Conservation (phyloP, 1,139 yeast species). For the Saccharomyces pastorianus region DNA sequence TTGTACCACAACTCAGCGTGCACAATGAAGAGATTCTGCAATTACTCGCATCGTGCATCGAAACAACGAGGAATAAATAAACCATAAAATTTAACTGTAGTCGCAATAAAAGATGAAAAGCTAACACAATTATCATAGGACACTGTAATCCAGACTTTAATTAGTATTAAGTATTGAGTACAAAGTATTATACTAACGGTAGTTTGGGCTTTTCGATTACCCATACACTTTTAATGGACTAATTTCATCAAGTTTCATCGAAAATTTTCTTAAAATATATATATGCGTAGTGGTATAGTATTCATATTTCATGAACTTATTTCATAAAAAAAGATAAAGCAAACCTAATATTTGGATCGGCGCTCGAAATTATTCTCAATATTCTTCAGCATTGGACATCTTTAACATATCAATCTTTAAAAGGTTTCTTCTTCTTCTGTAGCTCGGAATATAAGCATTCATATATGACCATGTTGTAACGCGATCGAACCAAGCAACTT, state of each 20-base stretch:
- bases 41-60: background rate
- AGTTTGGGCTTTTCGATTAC: background rate
- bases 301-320: background rate
- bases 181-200: background rate
- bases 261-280: background rate
- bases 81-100: background rate
- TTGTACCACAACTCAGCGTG: background rate
- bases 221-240: background rate
- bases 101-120: background rate
- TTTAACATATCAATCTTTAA: background rate
- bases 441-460: constrained; percentile 10
- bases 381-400: background rate
- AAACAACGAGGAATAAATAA: background rate
- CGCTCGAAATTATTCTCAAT: background rate
- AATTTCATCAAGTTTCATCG: background rate
- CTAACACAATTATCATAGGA: background rate
- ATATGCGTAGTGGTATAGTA: background rate
- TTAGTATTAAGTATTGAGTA: background rate
- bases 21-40: background rate
- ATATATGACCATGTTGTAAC: constrained; percentile 13
- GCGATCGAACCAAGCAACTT: constrained; percentile 11
- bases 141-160: background rate
- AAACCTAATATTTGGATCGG: background rate
- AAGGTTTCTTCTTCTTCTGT: constrained; percentile 1
- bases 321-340: background rate